Evolutionary conservation across 352 stramenopile species (phyloP), one percentile per base, ranked within the genome.

Genomic region (Globisporangium middletonii): DNA sequence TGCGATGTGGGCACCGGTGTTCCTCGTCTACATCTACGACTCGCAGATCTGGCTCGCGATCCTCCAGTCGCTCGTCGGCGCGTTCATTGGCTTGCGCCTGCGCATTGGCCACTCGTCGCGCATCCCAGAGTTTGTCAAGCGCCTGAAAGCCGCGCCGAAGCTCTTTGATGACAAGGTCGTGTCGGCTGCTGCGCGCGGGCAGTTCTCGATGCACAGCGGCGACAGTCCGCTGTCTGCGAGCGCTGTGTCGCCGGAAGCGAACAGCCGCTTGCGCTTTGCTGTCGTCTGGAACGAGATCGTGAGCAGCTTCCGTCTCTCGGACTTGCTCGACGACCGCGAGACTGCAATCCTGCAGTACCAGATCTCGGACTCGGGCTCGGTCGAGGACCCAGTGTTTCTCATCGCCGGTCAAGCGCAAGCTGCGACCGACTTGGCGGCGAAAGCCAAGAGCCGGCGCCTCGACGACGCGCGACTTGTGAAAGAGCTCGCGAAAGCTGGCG

Each of bases 261-360:
- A 92, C 55, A 89, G 77, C 45, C 83, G 83, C 2, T 61, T 95
- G 52, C 83, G 86, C 15, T 95, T 95, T 54, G 83, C 82, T 2
- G 84, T 95, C 0, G 86, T 95, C 8, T 95, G 86, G 86, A 95
- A 95, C 47, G 86, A 94, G 52, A 91, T 93, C 59, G 74, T 95
- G 16, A 95, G 84, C 71, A 93, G 86, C 64, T 95, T 93, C 59
- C 83, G 86, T 23, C 59, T 95, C 48, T 92, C 83, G 1, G 86
- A 95, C 64, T 71, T 95, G 50, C 65, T 95, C 33, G 86, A 95
- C 54, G 84, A 95, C 58, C 77, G 86, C 35, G 83, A 95, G 63
- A 92, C 83, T 8, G 84, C 86, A 0, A 92, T 95, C 62, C 64
- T 95, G 41, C 86, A 95, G 58, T 95, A 95, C 52, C 83, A 95